Evolutionary conservation across 2,329 filamentous ascomycete species (phyloP).

Genomic region (Eutypella sp.): DNA sequence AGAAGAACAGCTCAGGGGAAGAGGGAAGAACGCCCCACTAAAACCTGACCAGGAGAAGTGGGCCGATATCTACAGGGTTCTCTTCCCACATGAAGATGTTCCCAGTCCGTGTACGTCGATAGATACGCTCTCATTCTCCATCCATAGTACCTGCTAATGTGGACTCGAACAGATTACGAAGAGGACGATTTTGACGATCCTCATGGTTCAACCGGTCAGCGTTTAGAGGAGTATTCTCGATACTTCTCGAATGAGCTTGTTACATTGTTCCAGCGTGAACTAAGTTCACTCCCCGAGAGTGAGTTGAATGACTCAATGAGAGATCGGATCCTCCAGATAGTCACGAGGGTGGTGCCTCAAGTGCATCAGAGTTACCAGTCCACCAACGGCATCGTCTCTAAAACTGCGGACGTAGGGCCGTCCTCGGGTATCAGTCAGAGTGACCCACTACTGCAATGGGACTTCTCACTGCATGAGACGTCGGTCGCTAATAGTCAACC

Average conservation of each 20-base stretch:
- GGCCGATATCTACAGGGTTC: background rate
- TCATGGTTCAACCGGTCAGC: background rate
- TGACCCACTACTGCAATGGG: background rate
- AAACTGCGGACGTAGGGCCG: background rate
- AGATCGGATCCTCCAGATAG: background rate
- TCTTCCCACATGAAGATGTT: background rate
- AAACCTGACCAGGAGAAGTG: background rate
- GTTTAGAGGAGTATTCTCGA: background rate
- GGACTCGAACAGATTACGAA: background rate
- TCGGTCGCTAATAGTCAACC: background rate
- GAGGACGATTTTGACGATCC: background rate
- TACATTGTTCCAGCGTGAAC: background rate
- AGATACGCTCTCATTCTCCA: background rate
- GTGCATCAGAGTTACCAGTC: background rate
- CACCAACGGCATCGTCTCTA: background rate
- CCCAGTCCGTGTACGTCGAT: background rate
- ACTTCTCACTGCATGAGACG: background rate
- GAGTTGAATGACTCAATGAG: background rate
- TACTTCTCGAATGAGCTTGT: background rate
- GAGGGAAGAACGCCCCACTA: background rate
- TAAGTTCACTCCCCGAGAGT: background rate
- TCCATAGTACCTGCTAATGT: background rate
- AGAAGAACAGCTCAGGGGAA: background rate
- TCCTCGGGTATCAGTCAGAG: too few species aligned
- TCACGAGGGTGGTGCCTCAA: background rate